phyloP scores from a whole-genome alignment of 345 rosid genomes.

The Eucalyptus viminalis region DNA sequence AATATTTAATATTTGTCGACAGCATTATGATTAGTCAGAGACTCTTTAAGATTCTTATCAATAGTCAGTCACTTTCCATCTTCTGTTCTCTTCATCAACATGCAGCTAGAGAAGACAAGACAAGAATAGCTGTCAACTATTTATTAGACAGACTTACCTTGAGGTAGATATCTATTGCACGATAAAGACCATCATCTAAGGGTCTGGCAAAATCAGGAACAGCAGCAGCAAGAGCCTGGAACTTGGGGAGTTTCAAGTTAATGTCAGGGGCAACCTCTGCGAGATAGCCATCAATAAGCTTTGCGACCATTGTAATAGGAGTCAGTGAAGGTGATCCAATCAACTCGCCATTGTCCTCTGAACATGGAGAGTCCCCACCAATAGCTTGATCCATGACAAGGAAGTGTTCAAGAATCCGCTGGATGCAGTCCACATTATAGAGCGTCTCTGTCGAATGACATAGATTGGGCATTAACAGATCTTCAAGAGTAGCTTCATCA shows the following conservation, averaged over 20 bases:
- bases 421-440: constrained; percentile 84
- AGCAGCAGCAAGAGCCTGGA: constrained; percentile 82
- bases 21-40: neutral
- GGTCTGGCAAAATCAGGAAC: constrained; percentile 89
- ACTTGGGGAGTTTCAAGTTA: constrained; percentile 86
- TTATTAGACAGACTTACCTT: constrained; percentile 35
- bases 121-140: neutral
- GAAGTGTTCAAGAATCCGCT: constrained; percentile 80
- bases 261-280: constrained; percentile 96
- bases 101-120: neutral
- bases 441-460: constrained; percentile 83
- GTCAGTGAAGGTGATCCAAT: constrained; percentile 74
- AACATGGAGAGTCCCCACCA: constrained; percentile 75
- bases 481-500: constrained; percentile 90
- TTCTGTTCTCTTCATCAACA: neutral
- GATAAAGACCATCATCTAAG: constrained; percentile 90
- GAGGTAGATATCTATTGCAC: constrained; percentile 87
- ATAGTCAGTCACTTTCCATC: neutral
- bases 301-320: constrained; percentile 75
- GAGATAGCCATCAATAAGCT: constrained; percentile 92
- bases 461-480: constrained; percentile 88
- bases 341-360: constrained; percentile 58
- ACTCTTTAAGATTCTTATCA: neutral
- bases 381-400: constrained; percentile 63
- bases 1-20: neutral